Evolutionary conservation across 352 stramenopile species (phyloP), one percentile per base, ranked within the genome.

Genomic region (Elongisporangium prolatum): DNA sequence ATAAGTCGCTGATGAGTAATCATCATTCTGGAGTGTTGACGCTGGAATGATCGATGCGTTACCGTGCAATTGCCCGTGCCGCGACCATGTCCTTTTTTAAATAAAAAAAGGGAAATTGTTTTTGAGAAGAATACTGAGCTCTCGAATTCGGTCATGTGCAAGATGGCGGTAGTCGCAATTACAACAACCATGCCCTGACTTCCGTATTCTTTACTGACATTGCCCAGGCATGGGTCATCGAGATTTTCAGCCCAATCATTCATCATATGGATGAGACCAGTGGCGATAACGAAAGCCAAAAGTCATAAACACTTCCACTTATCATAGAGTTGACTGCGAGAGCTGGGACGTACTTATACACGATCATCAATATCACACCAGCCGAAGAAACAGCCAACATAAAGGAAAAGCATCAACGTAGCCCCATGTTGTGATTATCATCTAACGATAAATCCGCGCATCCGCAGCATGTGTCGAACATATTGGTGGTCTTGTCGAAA

Each of bases 191-290:
- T 64, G 6, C 75, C 77, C 7, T 87, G 67, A 20, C 69, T 71
- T 21, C 60, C 69, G 65, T 93, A 93, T 2, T 72, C 21, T 21
- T 86, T 69, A 2, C 83, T 72, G 17, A 89, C 50, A 0, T 59
- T 17, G 13, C 77, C 72, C 7, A 90, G 72, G 22, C 79, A 87
- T 53, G 75, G 69, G n/a, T 88, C 58, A 28, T 68, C 77, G 17
- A 93, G 64, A 52, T 71, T 80, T 51, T 83, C 75, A 21, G 82
- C 62, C 17, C 71, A 79, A 25, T 88, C 77, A 54, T 72, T 84
- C 25, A 88, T 64, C 70, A 90, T 87, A 70, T 93, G 84, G 56
- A 93, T 87, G 37, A 90, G 69, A 28, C 76, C 74, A 18, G 81
- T 89, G 52, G 71, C 61, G 48, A 91, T 71, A 40, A 93, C 77